Evolutionary conservation across 2,329 filamentous ascomycete species (phyloP).

Genomic region (Penicillium sumatraense): DNA sequence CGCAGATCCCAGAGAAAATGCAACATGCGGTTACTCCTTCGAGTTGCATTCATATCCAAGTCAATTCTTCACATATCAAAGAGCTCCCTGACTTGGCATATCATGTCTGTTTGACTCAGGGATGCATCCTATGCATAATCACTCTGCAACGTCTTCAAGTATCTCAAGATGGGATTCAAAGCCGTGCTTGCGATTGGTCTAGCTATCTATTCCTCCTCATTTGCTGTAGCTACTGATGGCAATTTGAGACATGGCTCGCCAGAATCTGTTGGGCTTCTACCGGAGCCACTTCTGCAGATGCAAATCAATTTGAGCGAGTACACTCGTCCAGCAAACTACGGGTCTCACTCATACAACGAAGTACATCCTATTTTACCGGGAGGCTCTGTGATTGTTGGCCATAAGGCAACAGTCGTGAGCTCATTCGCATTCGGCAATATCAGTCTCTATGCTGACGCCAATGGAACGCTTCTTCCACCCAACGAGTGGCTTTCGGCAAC

Average conservation of each 20-base stretch:
- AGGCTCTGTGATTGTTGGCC: conserved; percentile 21
- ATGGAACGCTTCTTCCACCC: conserved; percentile 33
- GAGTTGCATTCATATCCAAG: not conserved
- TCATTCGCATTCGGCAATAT: conserved; percentile 26
- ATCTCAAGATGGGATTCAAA: not conserved
- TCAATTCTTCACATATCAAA: not conserved
- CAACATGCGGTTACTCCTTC: not conserved
- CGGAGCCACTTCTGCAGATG: conserved; percentile 9
- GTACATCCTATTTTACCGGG: conserved; percentile 25
- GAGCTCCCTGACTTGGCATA: not conserved
- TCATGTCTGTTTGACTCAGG: no score
- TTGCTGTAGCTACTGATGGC: conserved; percentile 1
- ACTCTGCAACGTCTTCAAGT: not conserved
- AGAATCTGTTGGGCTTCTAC: conserved; percentile 11
- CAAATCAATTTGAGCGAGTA: conserved; percentile 13
- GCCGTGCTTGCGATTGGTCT: not conserved
- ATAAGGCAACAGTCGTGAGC: conserved; percentile 25
- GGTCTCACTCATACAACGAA: conserved; percentile 16
- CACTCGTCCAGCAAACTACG: conserved; percentile 25
- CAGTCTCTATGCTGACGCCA: conserved; percentile 31
- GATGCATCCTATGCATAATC: not conserved
- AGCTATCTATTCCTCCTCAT: not conserved
- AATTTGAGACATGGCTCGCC: conserved; percentile 10
- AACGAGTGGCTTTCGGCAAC: conserved; percentile 32
- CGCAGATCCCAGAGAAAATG: conserved; percentile 1